phyloP scores from a whole-genome alignment of 2,329 filamentous ascomycete genomes.

The Neonectria faginata region DNA sequence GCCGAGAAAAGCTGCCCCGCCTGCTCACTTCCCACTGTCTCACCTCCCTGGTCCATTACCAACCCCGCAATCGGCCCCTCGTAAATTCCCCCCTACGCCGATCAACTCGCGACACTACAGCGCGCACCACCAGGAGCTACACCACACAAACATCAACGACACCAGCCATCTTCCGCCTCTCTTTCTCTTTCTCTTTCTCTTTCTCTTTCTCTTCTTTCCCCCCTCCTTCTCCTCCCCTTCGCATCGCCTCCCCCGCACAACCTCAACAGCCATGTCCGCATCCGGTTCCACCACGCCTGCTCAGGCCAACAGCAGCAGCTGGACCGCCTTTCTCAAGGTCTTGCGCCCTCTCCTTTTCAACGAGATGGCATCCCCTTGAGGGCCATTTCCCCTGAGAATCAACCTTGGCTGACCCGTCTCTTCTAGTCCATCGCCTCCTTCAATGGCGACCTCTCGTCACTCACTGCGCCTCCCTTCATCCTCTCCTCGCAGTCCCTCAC shows the following conservation, averaged over 20 bases:
- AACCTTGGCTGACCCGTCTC: slow-evolving; percentile 31
- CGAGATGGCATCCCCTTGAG: background rate
- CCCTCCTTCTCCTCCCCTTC: slow-evolving; percentile 5
- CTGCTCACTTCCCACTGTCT: slow-evolving; percentile 12
- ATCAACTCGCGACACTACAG: slow-evolving; percentile 20
- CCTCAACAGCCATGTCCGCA: slow-evolving; percentile 46
- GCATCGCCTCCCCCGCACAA: slow-evolving; percentile 14
- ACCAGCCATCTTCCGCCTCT: slow-evolving; percentile 23
- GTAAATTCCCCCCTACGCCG: slow-evolving; percentile 22
- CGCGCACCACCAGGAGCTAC: slow-evolving; percentile 26
- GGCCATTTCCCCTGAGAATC: slow-evolving; percentile 9
- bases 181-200: slow-evolving; percentile 13
- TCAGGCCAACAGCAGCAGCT: slow-evolving; percentile 59
- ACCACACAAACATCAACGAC: slow-evolving; percentile 28
- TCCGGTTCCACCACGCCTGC: slow-evolving; percentile 47
- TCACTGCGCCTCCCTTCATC: slow-evolving; percentile 86
- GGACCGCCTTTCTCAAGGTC: slow-evolving; percentile 66
- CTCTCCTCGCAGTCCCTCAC: slow-evolving; percentile 82
- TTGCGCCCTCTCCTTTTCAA: slow-evolving; percentile 12
- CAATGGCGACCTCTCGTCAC: slow-evolving; percentile 82
- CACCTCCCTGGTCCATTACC: slow-evolving; percentile 27
- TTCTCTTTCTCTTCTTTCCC: background rate
- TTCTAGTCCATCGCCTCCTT: slow-evolving; percentile 80
- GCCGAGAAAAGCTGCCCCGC: slow-evolving; percentile 26
- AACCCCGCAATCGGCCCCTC: slow-evolving; percentile 46